phyloP scores from a whole-genome alignment of 1,139 yeast genomes.

The Lizanozyma gosingica region DNA sequence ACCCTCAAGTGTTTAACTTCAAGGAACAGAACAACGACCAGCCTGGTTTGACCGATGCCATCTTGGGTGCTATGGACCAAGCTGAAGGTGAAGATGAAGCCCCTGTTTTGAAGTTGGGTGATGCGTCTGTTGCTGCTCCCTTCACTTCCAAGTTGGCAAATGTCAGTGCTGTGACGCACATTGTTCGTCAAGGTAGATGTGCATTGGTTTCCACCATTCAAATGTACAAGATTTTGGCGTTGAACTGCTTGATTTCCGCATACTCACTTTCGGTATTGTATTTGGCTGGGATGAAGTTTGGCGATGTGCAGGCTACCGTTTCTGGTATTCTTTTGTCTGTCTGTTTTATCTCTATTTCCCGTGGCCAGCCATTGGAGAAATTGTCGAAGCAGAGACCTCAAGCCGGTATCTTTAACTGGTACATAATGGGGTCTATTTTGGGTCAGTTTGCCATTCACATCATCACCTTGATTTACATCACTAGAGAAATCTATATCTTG shows the following conservation, averaged over 20 bases:
- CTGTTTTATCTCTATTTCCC: slow-evolving; percentile 90
- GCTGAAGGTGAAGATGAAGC: slow-evolving; percentile 76
- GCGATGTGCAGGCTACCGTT: slow-evolving; percentile 94
- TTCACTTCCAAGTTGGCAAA: slow-evolving; percentile 90
- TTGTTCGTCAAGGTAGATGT: slow-evolving; percentile 97
- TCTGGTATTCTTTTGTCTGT: slow-evolving; percentile 87
- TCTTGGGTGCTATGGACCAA: slow-evolving; percentile 61
- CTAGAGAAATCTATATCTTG: slow-evolving; percentile 69
- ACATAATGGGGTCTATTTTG: slow-evolving; percentile 94
- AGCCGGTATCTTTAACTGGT: slow-evolving; percentile 89
- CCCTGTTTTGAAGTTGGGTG: slow-evolving; percentile 91
- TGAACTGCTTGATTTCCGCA: slow-evolving; percentile 95
- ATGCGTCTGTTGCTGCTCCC: slow-evolving; percentile 99
- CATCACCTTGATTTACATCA: slow-evolving; percentile 70
- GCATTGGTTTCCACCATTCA: slow-evolving; percentile 96
- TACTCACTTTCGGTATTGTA: slow-evolving; percentile 90
- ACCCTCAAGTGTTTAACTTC: slow-evolving; percentile 12
- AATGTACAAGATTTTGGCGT: slow-evolving; percentile 95
- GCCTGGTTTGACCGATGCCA: slow-evolving; percentile 62
- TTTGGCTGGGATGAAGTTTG: slow-evolving; percentile 95
- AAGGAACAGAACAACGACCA: slow-evolving; percentile 17
- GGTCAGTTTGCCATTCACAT: slow-evolving; percentile 96
- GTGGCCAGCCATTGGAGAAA: slow-evolving; percentile 86
- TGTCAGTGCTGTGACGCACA: slow-evolving; percentile 87
- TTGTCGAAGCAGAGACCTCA: slow-evolving; percentile 94